Evolutionary conservation across 139 green algal genomes (phyloP).

Genomic region (Volvox reticuliferus): DNA sequence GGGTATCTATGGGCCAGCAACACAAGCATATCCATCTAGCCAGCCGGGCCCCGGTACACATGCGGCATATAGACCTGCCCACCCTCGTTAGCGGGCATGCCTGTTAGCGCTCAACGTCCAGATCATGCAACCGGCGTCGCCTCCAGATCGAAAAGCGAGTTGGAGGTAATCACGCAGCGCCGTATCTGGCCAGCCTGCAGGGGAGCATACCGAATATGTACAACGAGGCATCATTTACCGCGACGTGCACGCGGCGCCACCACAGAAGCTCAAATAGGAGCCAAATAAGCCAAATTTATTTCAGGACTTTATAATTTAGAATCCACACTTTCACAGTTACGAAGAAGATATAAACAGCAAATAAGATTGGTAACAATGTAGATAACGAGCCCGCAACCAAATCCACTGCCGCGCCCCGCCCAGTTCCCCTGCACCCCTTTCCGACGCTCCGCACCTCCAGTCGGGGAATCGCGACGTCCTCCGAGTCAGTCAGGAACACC

Average conservation of each 20-base stretch:
- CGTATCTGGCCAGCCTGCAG: conserved; percentile 74
- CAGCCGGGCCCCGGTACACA: no score
- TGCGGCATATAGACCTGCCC: not conserved
- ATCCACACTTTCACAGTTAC: not conserved
- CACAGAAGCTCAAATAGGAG: not conserved
- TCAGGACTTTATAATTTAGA: not conserved
- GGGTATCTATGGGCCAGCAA: no score
- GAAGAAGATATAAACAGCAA: not conserved
- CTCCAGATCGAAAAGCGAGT: conserved; percentile 86
- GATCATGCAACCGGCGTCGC: conserved; percentile 72
- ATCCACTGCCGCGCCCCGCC: not conserved
- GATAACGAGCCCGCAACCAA: not conserved
- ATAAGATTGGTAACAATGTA: not conserved
- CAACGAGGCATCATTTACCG: not conserved
- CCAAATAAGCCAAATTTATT: no score
- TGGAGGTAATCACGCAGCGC: conserved; percentile 70
- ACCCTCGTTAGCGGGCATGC: no score
- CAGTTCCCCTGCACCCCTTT: not conserved
- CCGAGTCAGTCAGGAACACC: conserved; percentile 77
- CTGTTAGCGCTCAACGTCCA: not conserved
- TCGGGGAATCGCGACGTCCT: conserved; percentile 45
- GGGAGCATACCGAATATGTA: not conserved
- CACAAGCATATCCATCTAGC: no score
- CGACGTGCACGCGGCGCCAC: no score
- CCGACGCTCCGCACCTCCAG: conserved; percentile 57